A percentile compares a stretch with the other conserved stretches of the same genome.
Evolutionary conservation across 192 early-diverging fungal genomes (phyloP).

Genomic region (Entomortierella beljakovae): DNA sequence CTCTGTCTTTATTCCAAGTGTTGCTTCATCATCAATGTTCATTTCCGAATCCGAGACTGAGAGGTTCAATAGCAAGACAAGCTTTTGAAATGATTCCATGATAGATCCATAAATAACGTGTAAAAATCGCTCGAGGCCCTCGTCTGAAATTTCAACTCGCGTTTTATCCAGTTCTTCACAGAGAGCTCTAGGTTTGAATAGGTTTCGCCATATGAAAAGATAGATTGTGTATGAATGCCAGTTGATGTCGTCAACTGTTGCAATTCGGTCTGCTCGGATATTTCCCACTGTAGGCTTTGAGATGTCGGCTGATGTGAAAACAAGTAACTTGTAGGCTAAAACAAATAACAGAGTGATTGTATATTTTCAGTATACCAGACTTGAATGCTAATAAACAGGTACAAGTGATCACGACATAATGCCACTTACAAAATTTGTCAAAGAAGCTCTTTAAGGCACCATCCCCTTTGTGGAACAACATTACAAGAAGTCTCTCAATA

Average conservation of each 20-base stretch:
- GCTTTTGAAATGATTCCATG: constrained; percentile 43
- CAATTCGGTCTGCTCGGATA: neutral
- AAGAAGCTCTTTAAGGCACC: constrained; percentile 57
- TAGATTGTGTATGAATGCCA: constrained; percentile 65
- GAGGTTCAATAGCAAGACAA: constrained; percentile 39
- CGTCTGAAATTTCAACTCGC: constrained; percentile 7
- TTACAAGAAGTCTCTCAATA: constrained; percentile 63
- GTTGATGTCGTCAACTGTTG: neutral
- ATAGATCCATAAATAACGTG: constrained; percentile 29
- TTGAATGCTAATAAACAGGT: too few species aligned
- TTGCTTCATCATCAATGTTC: constrained; percentile 54
- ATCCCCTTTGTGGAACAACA: constrained; percentile 62
- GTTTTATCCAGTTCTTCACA: constrained; percentile 23
- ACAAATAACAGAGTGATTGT: neutral
- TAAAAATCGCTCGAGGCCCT: constrained; percentile 18
- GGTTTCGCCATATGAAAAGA: constrained; percentile 68
- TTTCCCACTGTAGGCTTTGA: neutral
- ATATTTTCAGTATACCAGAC: too few species aligned
- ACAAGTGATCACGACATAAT: neutral
- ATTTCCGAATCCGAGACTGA: constrained; percentile 44
- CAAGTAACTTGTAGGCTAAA: constrained; percentile 63
- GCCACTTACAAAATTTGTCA: constrained; percentile 57
- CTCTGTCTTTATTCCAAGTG: neutral
- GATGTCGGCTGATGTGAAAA: constrained; percentile 64
- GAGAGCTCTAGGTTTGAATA: constrained; percentile 59